phyloP scores from a whole-genome alignment of 768 basidiomycete species.

The Omphalotus guepiniiformis region DNA sequence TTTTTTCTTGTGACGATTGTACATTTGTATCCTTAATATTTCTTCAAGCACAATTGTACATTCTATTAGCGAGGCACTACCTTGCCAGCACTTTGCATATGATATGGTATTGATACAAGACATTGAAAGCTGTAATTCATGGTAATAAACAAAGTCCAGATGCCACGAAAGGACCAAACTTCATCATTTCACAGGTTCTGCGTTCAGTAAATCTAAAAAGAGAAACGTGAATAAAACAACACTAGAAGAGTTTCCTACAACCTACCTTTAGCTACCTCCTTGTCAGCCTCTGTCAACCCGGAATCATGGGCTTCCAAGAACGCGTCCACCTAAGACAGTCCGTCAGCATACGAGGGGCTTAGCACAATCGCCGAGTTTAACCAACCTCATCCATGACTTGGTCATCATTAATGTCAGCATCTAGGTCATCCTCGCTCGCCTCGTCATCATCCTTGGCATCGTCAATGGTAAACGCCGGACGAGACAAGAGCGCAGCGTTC shows the following conservation, averaged over 20 bases:
- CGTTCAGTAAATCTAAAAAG: constrained; percentile 51
- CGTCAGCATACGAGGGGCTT: constrained; percentile 3
- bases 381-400: constrained; percentile 87
- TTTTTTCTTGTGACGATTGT: background rate
- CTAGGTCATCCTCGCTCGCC: constrained; percentile 51
- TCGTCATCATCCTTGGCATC: constrained; percentile 83
- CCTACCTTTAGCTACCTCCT: constrained; percentile 72
- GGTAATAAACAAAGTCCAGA: background rate
- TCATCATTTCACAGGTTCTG: constrained; percentile 52
- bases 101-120: background rate
- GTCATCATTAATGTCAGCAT: constrained; percentile 58
- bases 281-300: constrained; percentile 75
- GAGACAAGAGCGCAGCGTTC: constrained; percentile 81
- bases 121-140: background rate
- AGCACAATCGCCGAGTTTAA: background rate
- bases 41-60: background rate
- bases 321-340: constrained; percentile 65
- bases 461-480: constrained; percentile 96
- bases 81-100: background rate
- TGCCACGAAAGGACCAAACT: constrained; percentile 4
- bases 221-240: constrained; percentile 11
- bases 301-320: constrained; percentile 94
- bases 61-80: background rate
- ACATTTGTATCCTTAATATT: background rate
- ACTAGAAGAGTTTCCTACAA: constrained; percentile 7